Base-by-base conservation (phyloP, 2,329 filamentous ascomycete species). In the Erysiphe neolycopersici region DNA sequence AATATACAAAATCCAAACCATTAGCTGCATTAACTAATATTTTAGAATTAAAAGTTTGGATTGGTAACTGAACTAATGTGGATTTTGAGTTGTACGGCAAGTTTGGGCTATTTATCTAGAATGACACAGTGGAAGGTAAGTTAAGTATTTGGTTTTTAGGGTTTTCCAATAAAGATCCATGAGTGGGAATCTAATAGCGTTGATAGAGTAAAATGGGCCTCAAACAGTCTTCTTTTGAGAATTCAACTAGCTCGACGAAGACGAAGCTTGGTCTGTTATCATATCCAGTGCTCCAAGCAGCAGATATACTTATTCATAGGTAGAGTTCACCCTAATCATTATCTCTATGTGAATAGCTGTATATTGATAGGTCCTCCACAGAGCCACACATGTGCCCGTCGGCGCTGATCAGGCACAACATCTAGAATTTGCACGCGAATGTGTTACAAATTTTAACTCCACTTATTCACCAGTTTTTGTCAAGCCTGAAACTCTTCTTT, bases 101-200 rank as follows among this genome's bases (percentile, higher is more conserved):
- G 81, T 5, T 84, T 89, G 60, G 89, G 89, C 35, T 92, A 93
- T 60, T 64, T 98, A n/a, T 79, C 79, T 10, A 69, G 89, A n/a
- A 98, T 98, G 89, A 95, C 89, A 26, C 89, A 95, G 60, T 98
- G 89, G 85, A 98, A 98, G 74, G 83, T 82, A 55, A 50, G 55
- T 47, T 37, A 14, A 13, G 22, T 9, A 4, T 26, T 26, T 26
- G 6, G 22, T 4, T 26, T 26, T 26, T 1, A 9, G 22, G 22
- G 5, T 26, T 26, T 26, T 5, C 22, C 22, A 26, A 26, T 26
- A 26, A 26, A 26, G 9, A 18, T 5, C 19, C 11, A 22, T n/a
- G 17, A 17, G 19, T 2, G 17, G 6, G n/a, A 33, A 33, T 14
- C 32, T 33, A 13, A 12, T 17, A 38, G 18, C 37, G 12, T 16